Evolutionary conservation across 805 yeast genomes (phyloP), one percentile per base, ranked within the genome.

Genomic region (Wickerhamomyces strasburgensis): DNA sequence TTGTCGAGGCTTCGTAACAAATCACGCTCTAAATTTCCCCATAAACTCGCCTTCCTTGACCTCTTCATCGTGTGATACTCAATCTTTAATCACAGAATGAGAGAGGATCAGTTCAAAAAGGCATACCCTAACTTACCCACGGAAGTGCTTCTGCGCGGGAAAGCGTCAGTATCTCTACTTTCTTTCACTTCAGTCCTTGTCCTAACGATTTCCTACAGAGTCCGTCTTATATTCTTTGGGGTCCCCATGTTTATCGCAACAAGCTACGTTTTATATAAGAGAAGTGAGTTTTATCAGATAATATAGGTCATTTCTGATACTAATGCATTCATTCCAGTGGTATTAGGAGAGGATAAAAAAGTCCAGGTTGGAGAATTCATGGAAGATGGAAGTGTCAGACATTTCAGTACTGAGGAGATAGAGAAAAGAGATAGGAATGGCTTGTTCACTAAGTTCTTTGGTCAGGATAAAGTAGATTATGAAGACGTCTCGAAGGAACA

Each of bases 331-430:
- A 31, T 26, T 18, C 13, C 30, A 47, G 54, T 50, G 34, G 28
- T 39, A 2, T 34, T 42, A 1, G 56, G 52, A 6, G 47, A 51
- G 26, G 41, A 43, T 36, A 51, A 49, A 29, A 44, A 39, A 26
- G 53, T 51, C 3, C 56, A 47, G 25, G 35, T 40, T 3, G 56
- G 54, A 14, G 56, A 51, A 30, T 34, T 48, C n/a, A 41, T 51
- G 51, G 29, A 27, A 11, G 56, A 51, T 33, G 56, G 56, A 6
- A 42, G 43, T 13, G 42, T 51, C 6, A 42, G 56, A 26, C 36
- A 40, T 10, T 51, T 48, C 31, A 34, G 46, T 1, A 32, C 42
- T 14, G 40, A 47, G 14, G 56, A 51, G 34, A 45, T 50, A 16
- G 49, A 43, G 32, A 37, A 44, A 26, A 45, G 31, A 17, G 56